A percentile compares a stretch with the other conserved stretches of the same genome.
These are phyloP conservation scores for Fusarium setosum DNA, from an alignment of 2,329 filamentous ascomycete species.

Conservation along the genomic window DNA sequence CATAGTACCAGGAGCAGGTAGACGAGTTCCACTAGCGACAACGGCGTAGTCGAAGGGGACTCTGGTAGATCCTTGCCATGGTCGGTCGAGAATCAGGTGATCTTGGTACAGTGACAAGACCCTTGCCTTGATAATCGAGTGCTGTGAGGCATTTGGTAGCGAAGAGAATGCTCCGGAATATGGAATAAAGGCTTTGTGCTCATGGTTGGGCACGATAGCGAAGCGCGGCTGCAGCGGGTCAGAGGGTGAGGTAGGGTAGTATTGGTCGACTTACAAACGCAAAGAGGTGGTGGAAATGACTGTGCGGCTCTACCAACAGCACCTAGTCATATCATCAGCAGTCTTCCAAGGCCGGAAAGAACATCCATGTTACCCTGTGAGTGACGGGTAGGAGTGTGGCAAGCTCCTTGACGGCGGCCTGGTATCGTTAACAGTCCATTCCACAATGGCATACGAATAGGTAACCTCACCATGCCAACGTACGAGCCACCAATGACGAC, in stretches of 20 bases:
- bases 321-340: slow-evolving; percentile 42
- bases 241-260: background rate
- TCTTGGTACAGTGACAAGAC: slow-evolving; percentile 30
- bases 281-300: slow-evolving; percentile 63
- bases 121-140: slow-evolving; percentile 33
- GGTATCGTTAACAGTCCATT: background rate
- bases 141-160: slow-evolving; percentile 28
- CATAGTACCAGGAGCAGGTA: slow-evolving; percentile 40
- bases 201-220: slow-evolving; percentile 54
- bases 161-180: slow-evolving; percentile 48
- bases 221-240: slow-evolving; percentile 51
- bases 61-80: slow-evolving; percentile 38
- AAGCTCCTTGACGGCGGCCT: slow-evolving; percentile 41
- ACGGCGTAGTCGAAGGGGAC: slow-evolving; percentile 40
- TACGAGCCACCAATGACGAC: slow-evolving; percentile 43
- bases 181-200: slow-evolving; percentile 62
- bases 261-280: slow-evolving; percentile 46
- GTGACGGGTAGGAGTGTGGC: slow-evolving; percentile 33
- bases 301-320: slow-evolving; percentile 61
- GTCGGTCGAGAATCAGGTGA: slow-evolving; percentile 32
- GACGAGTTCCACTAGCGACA: slow-evolving; percentile 36
- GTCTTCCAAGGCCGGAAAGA: fast-evolving
- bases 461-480: slow-evolving; percentile 37
- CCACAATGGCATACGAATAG: background rate
- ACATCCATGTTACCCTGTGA: slow-evolving; percentile 25